Percentiles rank a stretch among this genome's conserved stretches.
phyloP scores from a whole-genome alignment of 345 rosid species.

The Syzygium grande region DNA sequence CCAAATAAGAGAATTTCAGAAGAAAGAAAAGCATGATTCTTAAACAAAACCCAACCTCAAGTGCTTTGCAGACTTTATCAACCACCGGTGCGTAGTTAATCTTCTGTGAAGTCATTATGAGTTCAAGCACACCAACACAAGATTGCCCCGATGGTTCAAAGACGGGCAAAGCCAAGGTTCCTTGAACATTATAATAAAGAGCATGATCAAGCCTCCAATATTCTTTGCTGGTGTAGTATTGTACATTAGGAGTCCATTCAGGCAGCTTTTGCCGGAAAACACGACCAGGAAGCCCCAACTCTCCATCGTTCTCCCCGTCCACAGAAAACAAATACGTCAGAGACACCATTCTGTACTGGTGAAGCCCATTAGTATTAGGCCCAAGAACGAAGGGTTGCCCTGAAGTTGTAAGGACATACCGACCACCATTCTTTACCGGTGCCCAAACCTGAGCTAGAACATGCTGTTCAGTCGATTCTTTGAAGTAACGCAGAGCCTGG shows the following conservation, averaged over 20 bases:
- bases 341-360: slow-evolving; percentile 87
- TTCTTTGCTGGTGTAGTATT: slow-evolving; percentile 80
- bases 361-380: slow-evolving; percentile 58
- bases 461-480: slow-evolving; percentile 77
- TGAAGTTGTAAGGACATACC: slow-evolving; percentile 63
- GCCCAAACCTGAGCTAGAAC: slow-evolving; percentile 94
- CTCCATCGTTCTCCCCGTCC: slow-evolving; percentile 63
- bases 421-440: slow-evolving; percentile 56
- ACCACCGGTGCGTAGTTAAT: slow-evolving; percentile 88
- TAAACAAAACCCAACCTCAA: slow-evolving; percentile 54
- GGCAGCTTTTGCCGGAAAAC: slow-evolving; percentile 78
- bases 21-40: neutral
- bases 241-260: slow-evolving; percentile 95
- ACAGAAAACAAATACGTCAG: slow-evolving; percentile 61
- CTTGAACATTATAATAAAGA: slow-evolving; percentile 56
- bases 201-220: slow-evolving; percentile 79
- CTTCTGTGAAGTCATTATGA: slow-evolving; percentile 78
- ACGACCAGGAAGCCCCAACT: slow-evolving; percentile 93
- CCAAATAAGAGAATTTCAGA: neutral
- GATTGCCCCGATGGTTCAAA: slow-evolving; percentile 74
- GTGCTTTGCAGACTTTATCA: slow-evolving; percentile 97
- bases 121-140: slow-evolving; percentile 90
- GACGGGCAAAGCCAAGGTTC: slow-evolving; percentile 87
- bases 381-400: slow-evolving; percentile 92
- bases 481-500: slow-evolving; percentile 70